A percentile compares a stretch with the other conserved stretches of the same genome.
Evolutionary conservation across 2,329 filamentous ascomycete species (phyloP).

Genomic region (Madurella mycetomatis): DNA sequence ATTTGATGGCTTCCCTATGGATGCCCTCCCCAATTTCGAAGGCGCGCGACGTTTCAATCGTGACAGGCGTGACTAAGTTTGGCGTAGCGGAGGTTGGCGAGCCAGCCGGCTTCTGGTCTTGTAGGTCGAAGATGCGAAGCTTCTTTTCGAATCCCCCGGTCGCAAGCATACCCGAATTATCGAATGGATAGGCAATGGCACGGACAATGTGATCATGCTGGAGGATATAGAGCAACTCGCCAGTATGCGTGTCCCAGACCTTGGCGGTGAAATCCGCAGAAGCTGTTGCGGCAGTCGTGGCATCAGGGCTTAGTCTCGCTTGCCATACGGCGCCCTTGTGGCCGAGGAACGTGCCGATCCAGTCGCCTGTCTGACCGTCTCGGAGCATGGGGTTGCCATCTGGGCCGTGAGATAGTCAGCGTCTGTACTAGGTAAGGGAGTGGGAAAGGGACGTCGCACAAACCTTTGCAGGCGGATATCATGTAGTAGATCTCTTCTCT

Average conservation of each 20-base stretch:
- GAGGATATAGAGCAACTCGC: slow-evolving; percentile 80
- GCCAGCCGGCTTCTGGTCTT: slow-evolving; percentile 46
- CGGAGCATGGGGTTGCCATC: slow-evolving; percentile 99
- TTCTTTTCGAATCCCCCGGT: slow-evolving; percentile 97
- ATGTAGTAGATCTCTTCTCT: slow-evolving; percentile 85
- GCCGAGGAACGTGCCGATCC: slow-evolving; percentile 96
- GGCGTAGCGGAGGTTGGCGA: slow-evolving; percentile 32
- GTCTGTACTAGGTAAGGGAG: not conserved
- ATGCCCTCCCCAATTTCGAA: slow-evolving; percentile 85
- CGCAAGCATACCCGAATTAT: slow-evolving; percentile 77
- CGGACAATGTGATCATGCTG: slow-evolving; percentile 95
- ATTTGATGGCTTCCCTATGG: slow-evolving; percentile 88
- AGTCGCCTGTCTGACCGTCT: slow-evolving; percentile 91
- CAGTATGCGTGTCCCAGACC: slow-evolving; percentile 95
- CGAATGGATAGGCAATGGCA: slow-evolving; percentile 81
- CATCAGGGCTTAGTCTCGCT: slow-evolving; percentile 82
- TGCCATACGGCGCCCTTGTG: slow-evolving; percentile 99
- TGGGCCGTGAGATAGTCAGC: slow-evolving; percentile 36
- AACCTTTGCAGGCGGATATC: slow-evolving; percentile 89
- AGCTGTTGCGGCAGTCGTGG: slow-evolving; percentile 82
- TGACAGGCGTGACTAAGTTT: slow-evolving; percentile 35
- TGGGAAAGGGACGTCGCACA: slow-evolving; percentile 3
- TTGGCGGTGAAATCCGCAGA: slow-evolving; percentile 96
- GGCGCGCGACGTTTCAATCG: slow-evolving; percentile 56
- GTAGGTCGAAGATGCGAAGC: slow-evolving; percentile 86